These are phyloP conservation scores for Sisymbrium altissimum DNA, from an alignment of 345 rosid genomes.

Conservation along the genomic window DNA sequence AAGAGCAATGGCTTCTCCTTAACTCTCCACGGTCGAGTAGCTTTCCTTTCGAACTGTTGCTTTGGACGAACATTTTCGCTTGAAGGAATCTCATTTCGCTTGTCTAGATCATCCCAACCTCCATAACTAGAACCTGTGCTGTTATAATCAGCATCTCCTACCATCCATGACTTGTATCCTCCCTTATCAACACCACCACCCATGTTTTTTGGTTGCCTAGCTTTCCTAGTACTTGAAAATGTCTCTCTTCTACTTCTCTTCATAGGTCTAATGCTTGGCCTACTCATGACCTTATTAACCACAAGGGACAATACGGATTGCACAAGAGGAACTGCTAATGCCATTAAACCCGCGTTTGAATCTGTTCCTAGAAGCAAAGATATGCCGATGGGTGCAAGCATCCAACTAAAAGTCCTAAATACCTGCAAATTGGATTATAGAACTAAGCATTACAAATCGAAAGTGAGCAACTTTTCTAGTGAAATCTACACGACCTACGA, in stretches of 20 bases:
- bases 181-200: conserved; percentile 26
- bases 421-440: conserved; percentile 38
- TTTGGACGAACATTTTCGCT: conserved; percentile 22
- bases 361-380: conserved; percentile 73
- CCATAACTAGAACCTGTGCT: conserved; percentile 42
- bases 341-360: conserved; percentile 75
- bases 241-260: conserved; percentile 43
- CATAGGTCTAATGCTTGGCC: conserved; percentile 33
- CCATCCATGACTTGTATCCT: conserved; percentile 66
- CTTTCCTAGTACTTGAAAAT: conserved; percentile 33
- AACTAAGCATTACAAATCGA: not conserved
- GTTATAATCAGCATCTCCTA: conserved; percentile 33
- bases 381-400: conserved; percentile 69
- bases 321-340: conserved; percentile 79
- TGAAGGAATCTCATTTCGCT: conserved; percentile 23
- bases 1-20: conserved; percentile 61
- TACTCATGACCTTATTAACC: conserved; percentile 54
- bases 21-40: conserved; percentile 53
- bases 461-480: not conserved
- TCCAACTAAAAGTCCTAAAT: conserved; percentile 68
- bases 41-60: conserved; percentile 35
- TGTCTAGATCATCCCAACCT: conserved; percentile 87
- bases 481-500: not conserved
- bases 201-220: conserved; percentile 31
- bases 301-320: conserved; percentile 61